Evolutionary conservation across 768 basidiomycete species (phyloP).

Genomic region (Hypholoma fasciculare): DNA sequence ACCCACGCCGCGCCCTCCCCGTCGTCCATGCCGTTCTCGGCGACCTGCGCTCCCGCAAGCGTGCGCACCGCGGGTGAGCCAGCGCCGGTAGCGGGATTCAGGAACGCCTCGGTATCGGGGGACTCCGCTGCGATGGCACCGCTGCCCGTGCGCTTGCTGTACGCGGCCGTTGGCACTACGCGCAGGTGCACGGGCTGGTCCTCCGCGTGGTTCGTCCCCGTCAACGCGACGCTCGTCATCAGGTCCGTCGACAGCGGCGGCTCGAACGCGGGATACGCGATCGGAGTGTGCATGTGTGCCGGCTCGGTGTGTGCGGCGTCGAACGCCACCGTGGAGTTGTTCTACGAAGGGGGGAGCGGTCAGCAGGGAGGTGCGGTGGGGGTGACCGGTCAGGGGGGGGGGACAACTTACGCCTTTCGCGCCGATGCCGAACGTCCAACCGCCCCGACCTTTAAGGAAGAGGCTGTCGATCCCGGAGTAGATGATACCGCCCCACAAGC

Average conservation of each 20-base stretch:
- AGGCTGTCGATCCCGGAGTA: slow-evolving; percentile 91
- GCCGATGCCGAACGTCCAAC: slow-evolving; percentile 83
- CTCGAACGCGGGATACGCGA: slow-evolving; percentile 85
- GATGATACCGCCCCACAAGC: slow-evolving; percentile 82
- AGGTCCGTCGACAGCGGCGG: slow-evolving; percentile 92
- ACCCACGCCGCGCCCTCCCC: slow-evolving; percentile 21
- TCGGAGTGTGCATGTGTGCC: slow-evolving; percentile 67
- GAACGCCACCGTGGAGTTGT: slow-evolving; percentile 27
- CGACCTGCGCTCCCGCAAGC: neutral
- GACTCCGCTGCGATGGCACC: neutral
- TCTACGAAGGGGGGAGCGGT: slow-evolving; percentile 9
- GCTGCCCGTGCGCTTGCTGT: slow-evolving; percentile 13
- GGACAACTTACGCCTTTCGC: slow-evolving; percentile 12
- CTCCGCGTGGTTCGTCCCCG: slow-evolving; percentile 96
- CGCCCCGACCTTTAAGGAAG: slow-evolving; percentile 79
- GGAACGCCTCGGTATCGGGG: neutral
- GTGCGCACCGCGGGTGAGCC: slow-evolving; percentile 27
- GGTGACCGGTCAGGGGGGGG: neutral
- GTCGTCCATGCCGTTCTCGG: slow-evolving; percentile 16
- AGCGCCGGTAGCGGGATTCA: slow-evolving; percentile 28
- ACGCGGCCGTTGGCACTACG: slow-evolving; percentile 44
- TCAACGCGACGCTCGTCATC: slow-evolving; percentile 85
- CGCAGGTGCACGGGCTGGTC: slow-evolving; percentile 91
- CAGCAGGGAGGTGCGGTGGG: neutral
- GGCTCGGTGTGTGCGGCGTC: slow-evolving; percentile 75